phyloP scores from a whole-genome alignment of 208 protist genomes.

The Balamuthia mandrillaris region DNA sequence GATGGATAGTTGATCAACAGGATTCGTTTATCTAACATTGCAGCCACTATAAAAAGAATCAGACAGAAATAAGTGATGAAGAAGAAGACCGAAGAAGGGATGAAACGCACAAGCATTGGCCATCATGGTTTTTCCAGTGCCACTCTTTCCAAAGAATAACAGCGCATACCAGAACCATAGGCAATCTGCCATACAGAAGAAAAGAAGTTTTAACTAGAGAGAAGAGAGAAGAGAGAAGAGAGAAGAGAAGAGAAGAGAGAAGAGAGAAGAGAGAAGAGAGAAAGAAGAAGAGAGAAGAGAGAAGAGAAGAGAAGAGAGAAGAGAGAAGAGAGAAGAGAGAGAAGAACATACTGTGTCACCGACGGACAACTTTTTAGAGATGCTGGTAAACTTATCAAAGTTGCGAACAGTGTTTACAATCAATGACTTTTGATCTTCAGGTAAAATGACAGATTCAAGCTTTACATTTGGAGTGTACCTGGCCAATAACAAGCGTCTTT shows the following conservation, averaged over 20 bases:
- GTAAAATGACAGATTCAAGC: conserved; percentile 40
- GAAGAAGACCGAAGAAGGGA: no score
- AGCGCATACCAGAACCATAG: conserved; percentile 36
- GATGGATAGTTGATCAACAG: conserved; percentile 59
- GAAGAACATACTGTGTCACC: background rate
- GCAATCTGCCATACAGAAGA: no score
- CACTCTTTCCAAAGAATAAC: conserved; percentile 44
- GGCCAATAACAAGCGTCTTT: conserved; percentile 19
- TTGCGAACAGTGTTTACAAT: conserved; percentile 46
- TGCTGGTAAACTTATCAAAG: conserved; percentile 35
- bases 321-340: background rate
- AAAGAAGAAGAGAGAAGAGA: background rate
- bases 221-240: no score
- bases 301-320: background rate
- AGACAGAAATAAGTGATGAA: background rate
- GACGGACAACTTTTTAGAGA: background rate
- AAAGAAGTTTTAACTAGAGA: no score
- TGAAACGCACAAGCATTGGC: no score
- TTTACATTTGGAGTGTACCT: conserved; percentile 47
- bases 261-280: no score
- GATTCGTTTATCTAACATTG: conserved; percentile 35
- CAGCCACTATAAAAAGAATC: conserved; percentile 25
- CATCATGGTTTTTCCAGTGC: conserved; percentile 57
- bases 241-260: no score
- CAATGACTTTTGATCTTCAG: conserved; percentile 42